Base-by-base conservation (phyloP, 1,284 basidiomycete genomes). In the Bothia castanella region DNA sequence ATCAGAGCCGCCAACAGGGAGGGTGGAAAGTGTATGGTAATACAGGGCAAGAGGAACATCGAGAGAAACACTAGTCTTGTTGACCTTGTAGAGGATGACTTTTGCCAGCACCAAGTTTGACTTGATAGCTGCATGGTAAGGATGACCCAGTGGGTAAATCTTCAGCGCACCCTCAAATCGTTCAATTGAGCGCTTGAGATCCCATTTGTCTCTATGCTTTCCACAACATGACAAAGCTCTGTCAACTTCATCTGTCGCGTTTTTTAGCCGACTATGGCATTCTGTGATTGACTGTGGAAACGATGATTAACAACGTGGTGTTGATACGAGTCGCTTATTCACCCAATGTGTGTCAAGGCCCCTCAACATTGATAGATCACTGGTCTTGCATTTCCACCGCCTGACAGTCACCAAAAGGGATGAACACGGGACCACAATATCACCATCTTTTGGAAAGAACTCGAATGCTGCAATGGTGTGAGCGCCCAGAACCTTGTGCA, bases 71-170 rank as follows among this genome's bases (percentile, higher is more conserved):
- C 41, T 21, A 16, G 30, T 35, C 16, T 38, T 34, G 7, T 31
- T 9, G 25, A 9, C 9, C 25, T 25, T 4, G 25, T 9, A 25
- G 25, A 25, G 25, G 25, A 25, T 5, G 25, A 46, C 29, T 31
- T 43, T 45, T 35, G 58, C 58, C 11, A 17, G 34, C 13, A 50
- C 58, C 30, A 57, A 10, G 35, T 60, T 59, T 29, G 50, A 54
- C 16, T 54, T 42, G 12, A 43, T 49, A 4, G 47, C 55, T 3
- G 51, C 40, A 30, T 45, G 55, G 32, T 52, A 40, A 21, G 56
- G 52, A 35, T 60, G 49, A 14, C 47, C 46, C 7, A 29, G 19
- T 5, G 54, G 54, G 38, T 54, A 59, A 34, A 46, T 20, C 27
- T 47, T 29, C 21, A 60, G 42, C n/a, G 47, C 52, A 6, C 14